A percentile compares a stretch with the other conserved stretches of the same genome.
These are phyloP conservation scores for Lathyrus tuberosus DNA, from an alignment of 306 rosid species.

Conservation along the genomic window DNA sequence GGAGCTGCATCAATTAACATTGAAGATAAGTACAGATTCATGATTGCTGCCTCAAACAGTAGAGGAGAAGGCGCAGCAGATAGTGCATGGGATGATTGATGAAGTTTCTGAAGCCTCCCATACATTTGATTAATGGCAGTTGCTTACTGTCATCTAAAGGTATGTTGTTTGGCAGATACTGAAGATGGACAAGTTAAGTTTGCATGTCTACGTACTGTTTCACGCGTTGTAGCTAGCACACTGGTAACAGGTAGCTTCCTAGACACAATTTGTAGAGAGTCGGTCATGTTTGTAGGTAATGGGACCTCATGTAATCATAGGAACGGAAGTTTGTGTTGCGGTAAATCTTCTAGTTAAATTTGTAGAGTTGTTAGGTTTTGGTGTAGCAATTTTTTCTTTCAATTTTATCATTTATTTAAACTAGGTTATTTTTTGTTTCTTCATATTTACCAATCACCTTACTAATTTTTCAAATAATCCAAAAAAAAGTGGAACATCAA, in stretches of 20 bases:
- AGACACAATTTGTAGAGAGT: constrained; percentile 40
- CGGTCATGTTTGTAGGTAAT: constrained; percentile 34
- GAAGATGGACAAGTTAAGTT: constrained; percentile 41
- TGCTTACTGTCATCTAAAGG: constrained; percentile 38
- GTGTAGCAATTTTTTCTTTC: neutral
- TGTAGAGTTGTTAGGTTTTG: neutral
- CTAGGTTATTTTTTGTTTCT: neutral
- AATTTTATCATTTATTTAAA: neutral
- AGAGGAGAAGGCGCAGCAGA: constrained; percentile 79
- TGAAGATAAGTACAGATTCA: constrained; percentile 81
- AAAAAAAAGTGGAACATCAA: neutral
- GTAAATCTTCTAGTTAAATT: neutral
- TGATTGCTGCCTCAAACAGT: constrained; percentile 57
- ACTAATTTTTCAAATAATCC: neutral
- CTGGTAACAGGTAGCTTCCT: constrained; percentile 45
- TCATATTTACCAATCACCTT: neutral
- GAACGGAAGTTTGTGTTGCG: constrained; percentile 29
- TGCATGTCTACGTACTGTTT: constrained; percentile 41
- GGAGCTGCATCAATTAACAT: constrained; percentile 65
- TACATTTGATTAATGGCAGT: constrained; percentile 32
- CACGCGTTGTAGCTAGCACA: constrained; percentile 43
- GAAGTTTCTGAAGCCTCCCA: constrained; percentile 33
- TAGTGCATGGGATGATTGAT: constrained; percentile 85
- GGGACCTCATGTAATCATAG: constrained; percentile 51
- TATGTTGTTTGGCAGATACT: constrained; percentile 43